Conservation (phyloP, 306 rosid genomes). For the Abrus precatorius region DNA sequence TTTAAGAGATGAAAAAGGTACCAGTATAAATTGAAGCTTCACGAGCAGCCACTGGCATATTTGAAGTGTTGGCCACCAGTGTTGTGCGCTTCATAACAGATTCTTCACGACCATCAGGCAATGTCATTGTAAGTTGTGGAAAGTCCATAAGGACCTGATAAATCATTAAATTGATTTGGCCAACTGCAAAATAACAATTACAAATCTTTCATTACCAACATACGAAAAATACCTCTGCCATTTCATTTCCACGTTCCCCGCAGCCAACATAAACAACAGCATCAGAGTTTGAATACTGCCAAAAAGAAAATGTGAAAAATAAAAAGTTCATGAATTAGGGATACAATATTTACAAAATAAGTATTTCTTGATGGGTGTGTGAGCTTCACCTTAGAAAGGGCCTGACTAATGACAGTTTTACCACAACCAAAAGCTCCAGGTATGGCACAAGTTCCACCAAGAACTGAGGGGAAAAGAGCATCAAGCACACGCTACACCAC, state of each 20-base stretch:
- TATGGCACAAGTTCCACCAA: slow-evolving; percentile 69
- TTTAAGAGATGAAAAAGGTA: slow-evolving; percentile 44
- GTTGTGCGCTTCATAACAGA: slow-evolving; percentile 99
- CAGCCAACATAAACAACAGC: slow-evolving; percentile 97
- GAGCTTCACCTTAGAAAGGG: background rate
- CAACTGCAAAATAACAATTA: slow-evolving; percentile 24
- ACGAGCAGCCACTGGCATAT: slow-evolving; percentile 99
- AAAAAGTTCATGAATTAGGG: too few relatives aligned
- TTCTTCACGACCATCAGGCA: slow-evolving; percentile 99
- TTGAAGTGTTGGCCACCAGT: slow-evolving; percentile 98
- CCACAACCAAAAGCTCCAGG: slow-evolving; percentile 94
- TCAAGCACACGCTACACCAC: too few relatives aligned
- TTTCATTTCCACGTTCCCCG: slow-evolving; percentile 99
- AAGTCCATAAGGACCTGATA: slow-evolving; percentile 98
- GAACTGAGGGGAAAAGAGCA: too few relatives aligned
- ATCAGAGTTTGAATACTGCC: slow-evolving; percentile 98
- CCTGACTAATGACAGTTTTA: slow-evolving; percentile 65
- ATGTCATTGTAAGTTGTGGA: slow-evolving; percentile 99
- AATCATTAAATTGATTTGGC: slow-evolving; percentile 39
- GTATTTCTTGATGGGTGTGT: too few relatives aligned
- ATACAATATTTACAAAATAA: too few relatives aligned
- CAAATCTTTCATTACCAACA: background rate
- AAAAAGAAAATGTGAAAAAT: background rate
- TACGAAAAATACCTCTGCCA: slow-evolving; percentile 81
- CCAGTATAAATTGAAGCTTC: slow-evolving; percentile 99